Percentiles rank a stretch among this genome's conserved stretches.
Evolutionary conservation across 192 early-diverging fungal species (phyloP).

Genomic region (Coemansia sp.): DNA sequence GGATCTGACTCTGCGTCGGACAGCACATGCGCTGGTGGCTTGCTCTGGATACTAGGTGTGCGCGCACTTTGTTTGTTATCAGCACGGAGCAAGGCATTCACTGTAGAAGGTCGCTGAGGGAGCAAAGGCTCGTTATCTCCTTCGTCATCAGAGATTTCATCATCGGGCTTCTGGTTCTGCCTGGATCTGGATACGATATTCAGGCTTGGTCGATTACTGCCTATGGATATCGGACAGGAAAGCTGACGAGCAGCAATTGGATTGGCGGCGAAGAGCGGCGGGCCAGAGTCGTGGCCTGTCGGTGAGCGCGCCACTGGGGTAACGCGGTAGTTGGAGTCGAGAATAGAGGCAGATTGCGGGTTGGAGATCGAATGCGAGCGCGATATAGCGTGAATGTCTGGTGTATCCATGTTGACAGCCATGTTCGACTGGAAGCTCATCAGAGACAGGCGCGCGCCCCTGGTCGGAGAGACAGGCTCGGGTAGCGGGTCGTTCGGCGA

Average conservation of each 20-base stretch:
- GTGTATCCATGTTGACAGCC: conserved; percentile 36
- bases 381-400: conserved; percentile 13
- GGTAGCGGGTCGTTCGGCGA: conserved; percentile 28
- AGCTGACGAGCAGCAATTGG: conserved; percentile 22
- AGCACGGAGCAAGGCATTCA: background rate
- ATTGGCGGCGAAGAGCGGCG: conserved; percentile 21
- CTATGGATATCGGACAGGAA: background rate
- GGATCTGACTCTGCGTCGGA: conserved; percentile 3
- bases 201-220: conserved; percentile 28
- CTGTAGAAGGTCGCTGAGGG: background rate
- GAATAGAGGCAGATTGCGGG: conserved; percentile 30
- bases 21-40: background rate
- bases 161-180: background rate
- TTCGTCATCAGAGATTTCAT: background rate
- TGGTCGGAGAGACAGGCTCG: conserved; percentile 20
- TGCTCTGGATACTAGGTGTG: background rate
- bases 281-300: conserved; percentile 17
- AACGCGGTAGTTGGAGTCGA: conserved; percentile 17
- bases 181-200: conserved; percentile 27
- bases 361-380: conserved; percentile 46
- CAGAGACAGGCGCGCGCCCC: conserved; percentile 37
- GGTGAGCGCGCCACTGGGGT: conserved; percentile 36
- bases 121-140: conserved; percentile 12
- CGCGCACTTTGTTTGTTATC: background rate
- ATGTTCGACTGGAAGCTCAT: conserved; percentile 50